These are phyloP conservation scores for Eucalyptus shirleyi DNA, from an alignment of 345 rosid genomes.

Conservation along the genomic window DNA sequence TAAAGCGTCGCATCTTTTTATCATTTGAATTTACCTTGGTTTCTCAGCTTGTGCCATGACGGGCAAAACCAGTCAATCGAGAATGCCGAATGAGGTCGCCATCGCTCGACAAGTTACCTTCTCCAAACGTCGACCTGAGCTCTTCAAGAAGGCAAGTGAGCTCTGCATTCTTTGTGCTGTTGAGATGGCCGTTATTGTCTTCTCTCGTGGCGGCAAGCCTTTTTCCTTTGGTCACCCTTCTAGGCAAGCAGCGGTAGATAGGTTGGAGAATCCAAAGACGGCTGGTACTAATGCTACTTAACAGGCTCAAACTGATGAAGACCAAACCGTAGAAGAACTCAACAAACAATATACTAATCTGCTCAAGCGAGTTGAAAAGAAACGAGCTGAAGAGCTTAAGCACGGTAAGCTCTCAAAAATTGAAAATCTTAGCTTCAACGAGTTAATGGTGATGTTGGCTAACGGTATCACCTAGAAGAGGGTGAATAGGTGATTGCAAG, in stretches of 20 bases:
- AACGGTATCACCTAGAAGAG: too few species aligned
- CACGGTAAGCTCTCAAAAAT: neutral
- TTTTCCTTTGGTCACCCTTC: constrained; percentile 38
- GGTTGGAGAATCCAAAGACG: constrained; percentile 4
- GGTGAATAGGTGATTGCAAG: neutral
- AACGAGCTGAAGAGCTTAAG: constrained; percentile 1
- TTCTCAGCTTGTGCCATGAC: neutral
- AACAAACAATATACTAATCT: neutral
- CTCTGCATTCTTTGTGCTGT: constrained; percentile 39
- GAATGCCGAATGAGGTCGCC: neutral
- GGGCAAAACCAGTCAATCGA: neutral
- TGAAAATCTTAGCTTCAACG: neutral
- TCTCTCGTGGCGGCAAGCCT: constrained; percentile 46
- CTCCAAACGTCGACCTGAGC: neutral
- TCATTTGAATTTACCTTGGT: neutral
- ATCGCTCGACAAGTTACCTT: too few species aligned
- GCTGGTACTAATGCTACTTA: neutral
- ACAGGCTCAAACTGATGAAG: neutral
- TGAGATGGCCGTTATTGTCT: constrained; percentile 34
- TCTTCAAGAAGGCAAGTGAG: constrained; percentile 16
- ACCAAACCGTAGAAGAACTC: neutral
- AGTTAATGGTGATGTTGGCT: neutral
- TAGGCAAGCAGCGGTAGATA: too few species aligned
- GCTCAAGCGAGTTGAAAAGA: constrained; percentile 12
- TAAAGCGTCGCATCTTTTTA: neutral